Conservation (phyloP, 2,329 filamentous ascomycete species). For the Aspergillus novoparasiticus region DNA sequence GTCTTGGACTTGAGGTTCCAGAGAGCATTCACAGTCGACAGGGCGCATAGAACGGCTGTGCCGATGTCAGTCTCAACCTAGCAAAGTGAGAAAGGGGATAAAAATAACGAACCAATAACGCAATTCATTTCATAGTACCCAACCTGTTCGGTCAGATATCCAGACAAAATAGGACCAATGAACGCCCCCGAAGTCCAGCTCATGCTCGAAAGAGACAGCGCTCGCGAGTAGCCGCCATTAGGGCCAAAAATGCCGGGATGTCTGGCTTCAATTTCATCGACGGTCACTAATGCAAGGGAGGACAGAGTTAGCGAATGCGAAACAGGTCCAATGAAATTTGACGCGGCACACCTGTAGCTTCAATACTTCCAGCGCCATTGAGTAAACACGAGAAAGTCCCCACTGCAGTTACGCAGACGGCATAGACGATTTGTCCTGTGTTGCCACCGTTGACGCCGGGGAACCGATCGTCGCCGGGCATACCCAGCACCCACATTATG, state of each 20-base stretch:
- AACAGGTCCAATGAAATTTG: not conserved
- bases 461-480: constrained; percentile 31
- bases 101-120: constrained; percentile 19
- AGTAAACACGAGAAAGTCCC: constrained; percentile 28
- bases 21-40: constrained; percentile 11
- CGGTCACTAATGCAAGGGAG: constrained; percentile 15
- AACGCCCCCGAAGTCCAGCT: constrained; percentile 29
- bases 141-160: constrained; percentile 20
- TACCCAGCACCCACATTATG: constrained; percentile 31
- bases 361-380: constrained; percentile 32
- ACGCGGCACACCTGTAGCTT: constrained; percentile 30
- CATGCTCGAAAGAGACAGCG: constrained; percentile 26
- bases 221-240: constrained; percentile 30
- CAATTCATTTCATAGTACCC: constrained; percentile 28
- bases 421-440: constrained; percentile 27
- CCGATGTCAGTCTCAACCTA: not conserved
- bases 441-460: constrained; percentile 25
- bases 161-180: constrained; percentile 26
- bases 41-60: constrained; percentile 20
- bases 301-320: not conserved
- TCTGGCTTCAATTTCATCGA: constrained; percentile 24
- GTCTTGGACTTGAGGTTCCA: constrained; percentile 1
- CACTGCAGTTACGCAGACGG: constrained; percentile 18
- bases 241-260: constrained; percentile 29
- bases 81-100: not conserved